phyloP scores from a whole-genome alignment of 495 filamentous ascomycete genomes.

The Xylaria venustula region DNA sequence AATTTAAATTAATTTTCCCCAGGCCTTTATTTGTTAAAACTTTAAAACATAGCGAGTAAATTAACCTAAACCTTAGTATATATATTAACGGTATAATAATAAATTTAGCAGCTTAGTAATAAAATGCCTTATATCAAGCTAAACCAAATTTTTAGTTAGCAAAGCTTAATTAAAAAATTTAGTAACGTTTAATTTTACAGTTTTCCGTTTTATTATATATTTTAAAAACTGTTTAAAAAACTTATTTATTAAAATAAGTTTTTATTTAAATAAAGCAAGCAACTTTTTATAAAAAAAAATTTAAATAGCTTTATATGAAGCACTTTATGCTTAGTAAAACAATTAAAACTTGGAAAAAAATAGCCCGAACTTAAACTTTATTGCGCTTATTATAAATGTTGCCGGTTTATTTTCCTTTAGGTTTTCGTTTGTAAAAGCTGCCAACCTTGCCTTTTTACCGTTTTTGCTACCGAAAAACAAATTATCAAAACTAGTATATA shows the following conservation, averaged over 20 bases:
- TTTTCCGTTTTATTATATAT: background rate
- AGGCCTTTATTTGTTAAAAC: background rate
- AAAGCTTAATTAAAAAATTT: background rate
- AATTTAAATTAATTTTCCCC: background rate
- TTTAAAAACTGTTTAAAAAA: background rate
- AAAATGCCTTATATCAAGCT: background rate
- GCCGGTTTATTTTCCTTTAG: no score
- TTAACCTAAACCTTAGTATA: background rate
- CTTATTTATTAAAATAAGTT: conserved; percentile 1
- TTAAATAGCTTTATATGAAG: background rate
- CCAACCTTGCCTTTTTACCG: no score
- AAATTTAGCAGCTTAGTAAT: background rate
- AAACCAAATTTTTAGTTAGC: background rate
- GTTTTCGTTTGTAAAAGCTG: no score
- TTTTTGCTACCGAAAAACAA: no score
- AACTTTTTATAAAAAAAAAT: background rate
- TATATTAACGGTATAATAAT: background rate
- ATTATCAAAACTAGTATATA: no score
- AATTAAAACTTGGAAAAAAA: no score
- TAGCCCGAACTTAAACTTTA: no score
- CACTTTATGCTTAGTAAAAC: no score
- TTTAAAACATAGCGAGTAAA: background rate
- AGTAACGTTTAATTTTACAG: background rate
- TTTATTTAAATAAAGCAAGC: background rate
- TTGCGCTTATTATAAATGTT: no score